A percentile compares a stretch with the other conserved stretches of the same genome.
phyloP scores from a whole-genome alignment of 2,329 filamentous ascomycete genomes.

The Cercospora sp. region DNA sequence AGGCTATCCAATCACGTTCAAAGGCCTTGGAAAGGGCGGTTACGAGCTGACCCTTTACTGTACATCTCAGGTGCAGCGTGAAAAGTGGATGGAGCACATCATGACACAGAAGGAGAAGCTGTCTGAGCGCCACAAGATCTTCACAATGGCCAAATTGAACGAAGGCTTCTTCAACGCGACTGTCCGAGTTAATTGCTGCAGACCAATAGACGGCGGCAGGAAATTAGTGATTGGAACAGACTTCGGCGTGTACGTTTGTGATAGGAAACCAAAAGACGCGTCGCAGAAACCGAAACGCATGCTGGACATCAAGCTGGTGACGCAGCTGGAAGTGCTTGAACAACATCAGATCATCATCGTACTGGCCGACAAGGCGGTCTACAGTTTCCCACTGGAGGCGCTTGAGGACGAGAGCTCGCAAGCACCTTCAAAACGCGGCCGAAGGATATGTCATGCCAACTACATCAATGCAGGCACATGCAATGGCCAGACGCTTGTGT shows the following conservation, averaged over 20 bases:
- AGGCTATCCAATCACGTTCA: conserved; percentile 93
- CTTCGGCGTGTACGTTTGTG: conserved; percentile 86
- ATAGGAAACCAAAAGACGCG: conserved; percentile 83
- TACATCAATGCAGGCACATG: conserved; percentile 99
- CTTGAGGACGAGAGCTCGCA: conserved; percentile 77
- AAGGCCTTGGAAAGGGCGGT: conserved; percentile 90
- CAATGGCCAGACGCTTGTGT: conserved; percentile 88
- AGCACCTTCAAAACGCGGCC: conserved; percentile 76
- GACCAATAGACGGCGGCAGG: conserved; percentile 90
- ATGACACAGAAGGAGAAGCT: conserved; percentile 85
- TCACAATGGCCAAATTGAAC: conserved; percentile 67
- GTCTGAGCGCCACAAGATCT: conserved; percentile 71
- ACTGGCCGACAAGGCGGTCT: conserved; percentile 86
- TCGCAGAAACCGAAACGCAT: conserved; percentile 73
- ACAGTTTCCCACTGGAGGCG: conserved; percentile 84
- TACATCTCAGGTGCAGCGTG: conserved; percentile 77
- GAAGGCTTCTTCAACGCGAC: conserved; percentile 87
- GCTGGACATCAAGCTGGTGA: conserved; percentile 82
- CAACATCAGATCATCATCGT: conserved; percentile 91
- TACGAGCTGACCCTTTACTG: conserved; percentile 91
- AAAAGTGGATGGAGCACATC: conserved; percentile 97
- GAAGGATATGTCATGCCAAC: conserved; percentile 97
- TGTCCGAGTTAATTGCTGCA: conserved; percentile 91
- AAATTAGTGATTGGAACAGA: conserved; percentile 96
- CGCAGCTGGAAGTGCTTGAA: conserved; percentile 93